Percentiles rank a stretch among this genome's conserved stretches.
These are phyloP conservation scores for Vigna hirtella DNA, from an alignment of 306 rosid genomes.

Conservation along the genomic window DNA sequence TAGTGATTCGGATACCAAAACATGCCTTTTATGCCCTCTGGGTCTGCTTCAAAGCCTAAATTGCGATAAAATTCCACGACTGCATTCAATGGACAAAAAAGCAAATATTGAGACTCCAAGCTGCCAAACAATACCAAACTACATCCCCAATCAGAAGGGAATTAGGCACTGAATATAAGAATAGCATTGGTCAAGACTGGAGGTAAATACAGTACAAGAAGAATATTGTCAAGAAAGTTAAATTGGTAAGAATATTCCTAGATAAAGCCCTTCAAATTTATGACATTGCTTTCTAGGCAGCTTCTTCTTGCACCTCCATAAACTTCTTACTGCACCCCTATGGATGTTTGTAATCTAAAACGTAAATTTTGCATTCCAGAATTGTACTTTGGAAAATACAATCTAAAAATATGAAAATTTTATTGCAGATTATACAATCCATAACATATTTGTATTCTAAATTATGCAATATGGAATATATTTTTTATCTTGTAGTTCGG, in stretches of 20 bases:
- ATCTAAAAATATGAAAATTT: too few species aligned
- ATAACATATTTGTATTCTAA: too few species aligned
- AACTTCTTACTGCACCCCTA: too few species aligned
- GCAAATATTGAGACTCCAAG: constrained; percentile 21
- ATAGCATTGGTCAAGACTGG: constrained; percentile 13
- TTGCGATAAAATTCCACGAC: constrained; percentile 91
- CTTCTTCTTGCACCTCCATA: too few species aligned
- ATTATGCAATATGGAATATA: too few species aligned
- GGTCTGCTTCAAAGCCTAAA: constrained; percentile 94
- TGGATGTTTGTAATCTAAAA: too few species aligned
- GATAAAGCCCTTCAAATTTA: constrained; percentile 6
- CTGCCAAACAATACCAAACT: constrained; percentile 18
- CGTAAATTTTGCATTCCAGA: too few species aligned
- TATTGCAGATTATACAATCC: too few species aligned
- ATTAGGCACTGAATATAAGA: neutral
- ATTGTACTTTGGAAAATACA: too few species aligned
- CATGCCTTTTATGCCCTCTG: constrained; percentile 98
- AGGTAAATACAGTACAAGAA: constrained; percentile 12
- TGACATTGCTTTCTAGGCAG: neutral
- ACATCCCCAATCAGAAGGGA: constrained; percentile 13
- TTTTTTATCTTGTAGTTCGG: too few species aligned
- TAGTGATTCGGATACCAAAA: constrained; percentile 87
- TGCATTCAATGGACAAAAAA: constrained; percentile 57
- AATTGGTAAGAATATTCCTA: neutral
- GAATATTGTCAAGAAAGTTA: neutral